Evolutionary conservation across 129 eudicot species (phyloP), one percentile per base, ranked within the genome.

Genomic region (Flaveria ramosissima): DNA sequence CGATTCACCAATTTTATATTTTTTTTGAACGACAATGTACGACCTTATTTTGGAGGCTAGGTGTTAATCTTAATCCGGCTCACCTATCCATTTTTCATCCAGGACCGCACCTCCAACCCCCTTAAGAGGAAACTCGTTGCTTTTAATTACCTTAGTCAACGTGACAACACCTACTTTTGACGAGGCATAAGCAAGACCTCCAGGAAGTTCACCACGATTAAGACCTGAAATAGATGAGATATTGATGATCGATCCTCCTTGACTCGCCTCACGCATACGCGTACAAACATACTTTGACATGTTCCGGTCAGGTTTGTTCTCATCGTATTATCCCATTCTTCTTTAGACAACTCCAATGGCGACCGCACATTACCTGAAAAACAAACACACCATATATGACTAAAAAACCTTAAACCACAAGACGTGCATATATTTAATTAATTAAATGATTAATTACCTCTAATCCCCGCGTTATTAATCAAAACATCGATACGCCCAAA

Each of bases 221-320:
- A 93, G 87, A 53, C 96, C 98, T 8, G 91, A 52, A 78, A 86
- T 88, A 41, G 98, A 93, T 16, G 92, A 81, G 52, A 93, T 84
- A 24, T 90, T 90, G 55, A 93, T 80, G 27, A 93, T 64, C 12
- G 96, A 93, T 72, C 96, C 98, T 26, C 88, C 85, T 19, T 42
- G 81, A 6, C 79, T 69, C 2, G 95, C 85, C 43, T 93, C 90
- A 20, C 91, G 90, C 98, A 93, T 93, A 27, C 45, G 81, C 76
- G 19, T 70, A 61, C 95, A 75, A 16, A 93, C 86, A 20, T 80
- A 80, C 88, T 88, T 90, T n/a, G 79, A 72, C 74, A 80, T 24
- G 83, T 65, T 72, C 98, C 96, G 0, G 82, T 90, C 27, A 90
- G 69, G 51, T 93, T 90, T 45, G 96, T 88, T 52, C 43, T 80